phyloP scores from a whole-genome alignment of 2,329 filamentous ascomycete species.

The Aspergillus puulaauensis region DNA sequence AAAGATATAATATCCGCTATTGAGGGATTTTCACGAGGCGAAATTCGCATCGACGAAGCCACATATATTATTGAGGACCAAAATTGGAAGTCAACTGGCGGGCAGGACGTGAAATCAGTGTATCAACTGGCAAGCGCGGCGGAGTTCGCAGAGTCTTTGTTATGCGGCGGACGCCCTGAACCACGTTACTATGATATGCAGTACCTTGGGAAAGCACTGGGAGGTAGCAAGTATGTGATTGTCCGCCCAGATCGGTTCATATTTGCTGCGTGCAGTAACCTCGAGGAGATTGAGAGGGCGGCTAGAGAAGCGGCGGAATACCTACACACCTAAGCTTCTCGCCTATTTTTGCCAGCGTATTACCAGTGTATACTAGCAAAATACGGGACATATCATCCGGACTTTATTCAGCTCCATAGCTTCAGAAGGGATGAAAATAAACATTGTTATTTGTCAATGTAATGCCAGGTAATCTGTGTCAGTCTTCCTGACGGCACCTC shows the following conservation, averaged over 20 bases:
- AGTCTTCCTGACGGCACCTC: no score
- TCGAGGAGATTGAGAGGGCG: conserved; percentile 19
- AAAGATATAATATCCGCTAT: not conserved
- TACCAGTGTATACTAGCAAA: no score
- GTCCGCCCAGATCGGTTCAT: conserved; percentile 35
- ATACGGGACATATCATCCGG: no score
- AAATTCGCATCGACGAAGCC: not conserved
- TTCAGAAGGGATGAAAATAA: no score
- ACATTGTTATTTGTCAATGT: no score
- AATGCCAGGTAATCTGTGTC: no score
- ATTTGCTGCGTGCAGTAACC: conserved; percentile 30
- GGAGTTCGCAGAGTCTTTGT: conserved; percentile 28
- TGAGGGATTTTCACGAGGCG: not conserved
- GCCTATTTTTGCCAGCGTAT: not conserved
- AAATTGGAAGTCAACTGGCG: not conserved
- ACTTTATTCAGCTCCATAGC: no score
- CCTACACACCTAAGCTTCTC: not conserved
- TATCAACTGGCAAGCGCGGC: conserved; percentile 27
- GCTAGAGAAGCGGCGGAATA: not conserved
- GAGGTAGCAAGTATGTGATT: conserved; percentile 26
- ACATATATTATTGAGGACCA: conserved; percentile 13
- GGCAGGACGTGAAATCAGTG: not conserved
- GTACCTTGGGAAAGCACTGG: conserved; percentile 23
- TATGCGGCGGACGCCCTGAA: conserved; percentile 29
- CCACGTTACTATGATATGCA: conserved; percentile 29